Conservation (phyloP, 352 stramenopile genomes). For the Phytopythium kandeliae region DNA sequence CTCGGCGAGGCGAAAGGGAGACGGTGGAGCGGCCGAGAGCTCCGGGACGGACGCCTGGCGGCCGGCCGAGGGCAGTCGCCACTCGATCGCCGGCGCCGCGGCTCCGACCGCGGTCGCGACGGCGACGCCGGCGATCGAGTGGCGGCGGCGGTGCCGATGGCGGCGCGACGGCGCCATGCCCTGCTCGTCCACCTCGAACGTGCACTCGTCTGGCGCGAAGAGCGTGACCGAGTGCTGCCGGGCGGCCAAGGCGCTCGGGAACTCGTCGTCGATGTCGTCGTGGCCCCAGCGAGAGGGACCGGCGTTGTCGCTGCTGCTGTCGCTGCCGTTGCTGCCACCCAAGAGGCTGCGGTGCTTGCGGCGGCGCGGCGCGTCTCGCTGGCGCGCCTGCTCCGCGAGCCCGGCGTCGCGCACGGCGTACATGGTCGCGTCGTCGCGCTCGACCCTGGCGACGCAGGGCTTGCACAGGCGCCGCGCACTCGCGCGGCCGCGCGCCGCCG, state of each 20-base stretch:
- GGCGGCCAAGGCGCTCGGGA: conserved; percentile 12
- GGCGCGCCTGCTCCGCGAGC: neutral
- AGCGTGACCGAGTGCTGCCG: conserved; percentile 22
- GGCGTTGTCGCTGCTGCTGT: conserved; percentile 5
- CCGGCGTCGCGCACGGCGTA: conserved; percentile 35
- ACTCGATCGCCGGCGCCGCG: too few species aligned
- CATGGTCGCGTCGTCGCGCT: conserved; percentile 40
- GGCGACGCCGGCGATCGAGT: conserved; percentile 4
- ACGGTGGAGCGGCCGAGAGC: neutral
- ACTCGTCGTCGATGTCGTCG: conserved; percentile 31
- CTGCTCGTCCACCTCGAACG: conserved; percentile 14
- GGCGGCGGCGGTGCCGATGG: conserved; percentile 12
- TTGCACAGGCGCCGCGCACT: conserved; percentile 54
- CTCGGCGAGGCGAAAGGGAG: too few species aligned
- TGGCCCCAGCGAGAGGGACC: conserved; percentile 32
- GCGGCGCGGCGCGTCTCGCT: neutral
- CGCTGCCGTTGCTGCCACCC: neutral
- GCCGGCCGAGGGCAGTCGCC: too few species aligned
- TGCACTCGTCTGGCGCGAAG: conserved; percentile 13
- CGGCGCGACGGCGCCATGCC: conserved; percentile 8
- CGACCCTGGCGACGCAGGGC: conserved; percentile 42
- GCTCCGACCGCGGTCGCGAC: too few species aligned
- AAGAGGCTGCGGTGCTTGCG: neutral
- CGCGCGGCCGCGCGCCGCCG: conserved; percentile 3
- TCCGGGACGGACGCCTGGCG: conserved; percentile 2